phyloP scores from a whole-genome alignment of 192 early-diverging fungal genomes.

The Coemansia sp. region DNA sequence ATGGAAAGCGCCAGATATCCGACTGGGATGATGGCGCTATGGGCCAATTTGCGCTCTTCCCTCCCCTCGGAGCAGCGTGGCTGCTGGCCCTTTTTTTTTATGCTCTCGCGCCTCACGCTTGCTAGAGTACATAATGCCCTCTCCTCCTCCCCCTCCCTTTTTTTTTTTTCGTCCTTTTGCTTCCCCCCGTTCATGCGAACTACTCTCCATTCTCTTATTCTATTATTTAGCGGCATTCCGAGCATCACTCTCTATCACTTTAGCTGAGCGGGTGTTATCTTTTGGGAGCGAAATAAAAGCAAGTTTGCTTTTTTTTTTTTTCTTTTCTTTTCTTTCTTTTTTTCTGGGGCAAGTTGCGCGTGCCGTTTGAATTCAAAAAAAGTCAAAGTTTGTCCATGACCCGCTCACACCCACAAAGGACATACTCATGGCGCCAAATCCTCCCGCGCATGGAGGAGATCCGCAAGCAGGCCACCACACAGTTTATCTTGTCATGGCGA shows the following conservation, averaged over 20 bases:
- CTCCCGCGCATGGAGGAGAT: slow-evolving; percentile 58
- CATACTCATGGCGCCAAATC: slow-evolving; percentile 55
- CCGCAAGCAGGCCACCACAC: slow-evolving; percentile 50
- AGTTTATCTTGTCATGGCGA: slow-evolving; percentile 54
- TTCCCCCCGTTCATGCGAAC: not conserved
- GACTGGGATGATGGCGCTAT: not conserved
- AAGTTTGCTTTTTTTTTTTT: not conserved
- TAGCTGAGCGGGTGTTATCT: not conserved
- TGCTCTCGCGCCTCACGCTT: not conserved
- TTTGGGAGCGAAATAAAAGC: not conserved
- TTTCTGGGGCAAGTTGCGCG: slow-evolving; percentile 1
- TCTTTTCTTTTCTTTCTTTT: not conserved
- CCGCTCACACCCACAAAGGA: slow-evolving; percentile 18
- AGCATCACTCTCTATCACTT: not conserved
- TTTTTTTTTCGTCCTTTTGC: slow-evolving; percentile 5
- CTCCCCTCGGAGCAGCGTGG: not conserved
- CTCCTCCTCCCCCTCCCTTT: not conserved
- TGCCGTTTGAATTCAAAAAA: slow-evolving; percentile 11
- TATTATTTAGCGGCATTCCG: slow-evolving; percentile 7
- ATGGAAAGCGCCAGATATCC: not conserved
- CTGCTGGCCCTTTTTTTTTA: not conserved
- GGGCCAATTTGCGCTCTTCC: not conserved
- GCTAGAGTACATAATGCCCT: slow-evolving; percentile 1
- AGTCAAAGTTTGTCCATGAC: slow-evolving; percentile 17
- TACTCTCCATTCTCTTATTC: not conserved